Percentiles rank a stretch among this genome's conserved stretches.
These are phyloP conservation scores for Epichloe bromicola DNA, from an alignment of 2,329 filamentous ascomycete genomes.

Conservation along the genomic window DNA sequence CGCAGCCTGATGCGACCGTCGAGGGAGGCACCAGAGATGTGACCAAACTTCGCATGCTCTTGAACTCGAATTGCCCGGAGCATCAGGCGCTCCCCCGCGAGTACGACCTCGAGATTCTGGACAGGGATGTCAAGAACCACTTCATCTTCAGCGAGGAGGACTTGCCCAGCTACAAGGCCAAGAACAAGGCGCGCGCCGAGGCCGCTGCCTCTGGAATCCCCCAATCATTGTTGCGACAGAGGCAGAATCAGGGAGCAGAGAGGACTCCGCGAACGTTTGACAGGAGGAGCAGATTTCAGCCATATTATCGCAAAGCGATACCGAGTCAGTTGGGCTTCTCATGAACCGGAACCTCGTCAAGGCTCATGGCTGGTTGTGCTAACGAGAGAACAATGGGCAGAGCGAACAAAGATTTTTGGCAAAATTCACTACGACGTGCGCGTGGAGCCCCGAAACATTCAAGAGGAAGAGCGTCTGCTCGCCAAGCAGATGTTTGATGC, in stretches of 20 bases:
- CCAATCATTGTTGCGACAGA: constrained; percentile 36
- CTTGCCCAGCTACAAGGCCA: constrained; percentile 42
- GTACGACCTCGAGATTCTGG: constrained; percentile 64
- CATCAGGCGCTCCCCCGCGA: constrained; percentile 77
- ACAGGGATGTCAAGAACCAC: constrained; percentile 60
- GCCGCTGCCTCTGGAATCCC: constrained; percentile 47
- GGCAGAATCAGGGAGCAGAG: constrained; percentile 10
- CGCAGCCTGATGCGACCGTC: constrained; percentile 37
- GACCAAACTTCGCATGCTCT: constrained; percentile 45
- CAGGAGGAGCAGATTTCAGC: constrained; percentile 33
- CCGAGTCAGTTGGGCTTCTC: constrained; percentile 44
- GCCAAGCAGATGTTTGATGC: constrained; percentile 41
- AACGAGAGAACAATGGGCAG: constrained; percentile 27
- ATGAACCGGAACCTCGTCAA: not conserved
- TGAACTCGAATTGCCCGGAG: constrained; percentile 48
- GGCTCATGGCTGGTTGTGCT: constrained; percentile 5
- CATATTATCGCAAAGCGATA: constrained; percentile 58
- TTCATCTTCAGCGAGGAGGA: constrained; percentile 92
- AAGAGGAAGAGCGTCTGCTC: constrained; percentile 52
- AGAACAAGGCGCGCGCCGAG: constrained; percentile 41
- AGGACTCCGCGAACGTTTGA: constrained; percentile 32
- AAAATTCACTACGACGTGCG: constrained; percentile 65
- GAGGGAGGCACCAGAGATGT: constrained; percentile 22
- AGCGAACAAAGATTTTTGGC: constrained; percentile 66
- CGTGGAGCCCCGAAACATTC: constrained; percentile 58